Percentiles rank a stretch among this genome's conserved stretches.
Conservation (phyloP, 2,329 filamentous ascomycete genomes). For the Colletotrichum gigasporum region DNA sequence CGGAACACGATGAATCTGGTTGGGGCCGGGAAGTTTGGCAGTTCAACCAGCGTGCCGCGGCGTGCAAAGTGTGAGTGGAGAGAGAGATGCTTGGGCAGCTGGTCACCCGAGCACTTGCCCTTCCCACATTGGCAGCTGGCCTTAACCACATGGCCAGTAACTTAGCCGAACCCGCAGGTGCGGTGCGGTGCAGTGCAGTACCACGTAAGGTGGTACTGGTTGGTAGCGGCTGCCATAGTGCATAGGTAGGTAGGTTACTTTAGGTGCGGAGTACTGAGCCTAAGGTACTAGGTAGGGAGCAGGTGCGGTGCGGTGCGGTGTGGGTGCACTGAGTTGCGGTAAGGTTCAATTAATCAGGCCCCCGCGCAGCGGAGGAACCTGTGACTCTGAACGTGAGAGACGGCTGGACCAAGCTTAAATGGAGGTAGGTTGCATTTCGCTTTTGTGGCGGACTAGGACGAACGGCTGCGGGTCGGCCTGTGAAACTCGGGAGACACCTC, state of each 20-base stretch:
- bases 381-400: slow-evolving; percentile 27
- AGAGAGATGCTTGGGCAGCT: neutral
- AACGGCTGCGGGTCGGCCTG: neutral
- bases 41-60: too few species aligned
- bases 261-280: too few species aligned
- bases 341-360: neutral
- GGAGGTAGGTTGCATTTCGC: neutral
- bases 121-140: neutral
- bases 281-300: neutral
- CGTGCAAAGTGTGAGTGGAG: neutral
- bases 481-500: slow-evolving; percentile 22
- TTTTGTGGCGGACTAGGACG: slow-evolving; percentile 1
- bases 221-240: too few species aligned
- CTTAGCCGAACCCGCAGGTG: slow-evolving; percentile 5
- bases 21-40: too few species aligned
- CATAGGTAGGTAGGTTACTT: too few species aligned
- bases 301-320: too few species aligned
- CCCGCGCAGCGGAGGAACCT: slow-evolving; percentile 10
- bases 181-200: neutral
- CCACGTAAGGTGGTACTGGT: neutral
- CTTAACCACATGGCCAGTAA: slow-evolving; percentile 13
- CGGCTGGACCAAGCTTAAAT: slow-evolving; percentile 28
- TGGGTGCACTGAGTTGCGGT: neutral
- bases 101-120: slow-evolving; percentile 13
- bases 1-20: slow-evolving; percentile 6